phyloP scores from a whole-genome alignment of 2,329 filamentous ascomycete species.

The Stylonectria norvegica region DNA sequence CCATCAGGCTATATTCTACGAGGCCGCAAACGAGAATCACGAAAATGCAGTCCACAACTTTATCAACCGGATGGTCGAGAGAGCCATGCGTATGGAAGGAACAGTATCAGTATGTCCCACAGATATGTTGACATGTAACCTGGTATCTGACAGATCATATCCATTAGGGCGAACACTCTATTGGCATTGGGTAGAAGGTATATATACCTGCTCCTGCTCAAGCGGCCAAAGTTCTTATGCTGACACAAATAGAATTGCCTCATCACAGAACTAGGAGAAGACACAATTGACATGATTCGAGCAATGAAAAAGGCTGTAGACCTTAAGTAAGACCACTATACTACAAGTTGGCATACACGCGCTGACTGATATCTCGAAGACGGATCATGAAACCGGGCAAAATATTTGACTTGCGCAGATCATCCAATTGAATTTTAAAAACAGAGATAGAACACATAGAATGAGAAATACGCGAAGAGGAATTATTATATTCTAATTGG shows the following conservation, averaged over 20 bases:
- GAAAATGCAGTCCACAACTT: not conserved
- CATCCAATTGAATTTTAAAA: too few species aligned
- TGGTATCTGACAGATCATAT: too few species aligned
- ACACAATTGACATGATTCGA: not conserved
- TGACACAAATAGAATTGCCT: conserved; percentile 35
- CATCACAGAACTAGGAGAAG: not conserved
- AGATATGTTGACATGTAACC: too few species aligned
- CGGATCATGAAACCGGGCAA: conserved; percentile 11
- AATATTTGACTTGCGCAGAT: conserved; percentile 8
- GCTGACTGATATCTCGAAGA: too few species aligned
- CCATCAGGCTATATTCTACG: not conserved
- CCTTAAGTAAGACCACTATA: conserved; percentile 32
- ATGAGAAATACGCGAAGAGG: too few species aligned
- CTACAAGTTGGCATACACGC: too few species aligned
- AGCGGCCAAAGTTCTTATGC: conserved; percentile 6
- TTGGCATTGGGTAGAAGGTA: conserved; percentile 71
- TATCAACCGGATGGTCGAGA: not conserved
- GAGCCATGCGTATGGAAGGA: not conserved
- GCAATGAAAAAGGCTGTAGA: not conserved
- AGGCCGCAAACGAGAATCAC: not conserved
- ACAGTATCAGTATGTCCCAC: too few species aligned
- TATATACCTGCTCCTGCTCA: conserved; percentile 51
- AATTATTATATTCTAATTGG: too few species aligned
- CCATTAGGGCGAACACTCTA: conserved; percentile 66
- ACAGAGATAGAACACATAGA: too few species aligned